phyloP scores from a whole-genome alignment of 805 yeast species.

The Pichia nanzhaoensis region DNA sequence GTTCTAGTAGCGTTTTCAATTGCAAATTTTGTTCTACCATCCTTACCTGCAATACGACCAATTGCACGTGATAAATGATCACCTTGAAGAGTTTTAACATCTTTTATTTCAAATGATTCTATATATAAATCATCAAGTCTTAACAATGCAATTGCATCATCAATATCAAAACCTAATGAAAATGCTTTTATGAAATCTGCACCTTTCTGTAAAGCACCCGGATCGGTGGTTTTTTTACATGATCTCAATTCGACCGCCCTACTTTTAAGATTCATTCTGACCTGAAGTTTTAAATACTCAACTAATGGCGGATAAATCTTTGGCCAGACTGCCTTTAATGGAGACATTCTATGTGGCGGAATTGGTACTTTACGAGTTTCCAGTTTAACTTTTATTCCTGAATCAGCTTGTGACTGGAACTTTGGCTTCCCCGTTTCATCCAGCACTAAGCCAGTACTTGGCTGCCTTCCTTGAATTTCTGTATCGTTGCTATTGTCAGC shows the following conservation, averaged over 20 bases:
- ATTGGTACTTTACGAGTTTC: constrained; percentile 87
- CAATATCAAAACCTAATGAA: constrained; percentile 92
- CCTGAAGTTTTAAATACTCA: constrained; percentile 90
- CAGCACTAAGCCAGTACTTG: constrained; percentile 43
- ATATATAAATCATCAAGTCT: constrained; percentile 94
- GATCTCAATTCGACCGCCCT: constrained; percentile 86
- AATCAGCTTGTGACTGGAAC: constrained; percentile 63
- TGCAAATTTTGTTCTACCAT: constrained; percentile 97
- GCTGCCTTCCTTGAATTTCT: constrained; percentile 17
- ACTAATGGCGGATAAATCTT: constrained; percentile 94
- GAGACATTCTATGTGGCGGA: constrained; percentile 97
- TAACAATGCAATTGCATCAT: constrained; percentile 91
- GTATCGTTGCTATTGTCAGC: constrained; percentile 18
- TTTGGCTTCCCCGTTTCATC: constrained; percentile 88
- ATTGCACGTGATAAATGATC: constrained; percentile 98
- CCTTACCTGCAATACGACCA: constrained; percentile 99
- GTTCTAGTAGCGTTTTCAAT: constrained; percentile 98
- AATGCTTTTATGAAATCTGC: constrained; percentile 96
- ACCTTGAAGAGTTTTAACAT: constrained; percentile 90
- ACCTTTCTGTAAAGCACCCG: constrained; percentile 94
- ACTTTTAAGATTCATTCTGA: constrained; percentile 88
- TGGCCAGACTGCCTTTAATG: constrained; percentile 83
- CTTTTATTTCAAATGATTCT: constrained; percentile 95
- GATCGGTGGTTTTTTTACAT: constrained; percentile 75
- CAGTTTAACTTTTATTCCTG: constrained; percentile 61